Evolutionary conservation across 1,284 basidiomycete genomes (phyloP), one percentile per base, ranked within the genome.

Genomic region (Pisolithus thermaeus): DNA sequence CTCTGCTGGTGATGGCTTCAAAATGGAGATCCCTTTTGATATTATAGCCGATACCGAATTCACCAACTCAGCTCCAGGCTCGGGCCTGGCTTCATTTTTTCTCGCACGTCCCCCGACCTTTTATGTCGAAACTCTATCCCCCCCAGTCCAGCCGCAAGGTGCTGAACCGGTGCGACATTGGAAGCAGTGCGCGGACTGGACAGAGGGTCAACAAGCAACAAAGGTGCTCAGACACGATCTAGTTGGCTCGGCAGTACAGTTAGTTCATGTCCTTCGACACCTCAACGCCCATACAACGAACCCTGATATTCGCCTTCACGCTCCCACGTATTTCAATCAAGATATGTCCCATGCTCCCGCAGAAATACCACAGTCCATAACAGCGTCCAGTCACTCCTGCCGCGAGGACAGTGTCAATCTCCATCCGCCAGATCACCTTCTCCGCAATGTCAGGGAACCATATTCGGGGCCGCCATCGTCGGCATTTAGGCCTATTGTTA

Each of bases 1-100:
- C 41, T 84, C 84, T 16, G 74, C 70, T 1, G 86, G 85, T 27
- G 77, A 77, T 57, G 80, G 84, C 36, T 90, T 89, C 75, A 90
- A 90, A 67, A 90, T 91, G 83, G 84, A 87, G 56, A 76, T 90
- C n/a, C 78, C 84, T 4, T 88, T 85, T 64, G 73, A 80, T 52
- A 74, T 65, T 55, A 81, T 91, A 54, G 57, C 74, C 20, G 72
- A 80, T 42, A 76, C 80, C 6, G 76, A 80, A 50, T 83, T 87
- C 65, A 69, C 73, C 25, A 76, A 80, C 54, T 67, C 74, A 14
- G 69, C 77, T 27, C 77, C 81, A 16, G 81, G 79, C 22, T 72
- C 76, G 12, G 85, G 77, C 22, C 69, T 79, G 16, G 83, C 81
- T 3, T 73, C 79, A 0, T 82, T 90, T 61, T 61, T 73, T n/a